Conservation (phyloP, 2,329 filamentous ascomycete species). For the Coniochaeta sp. region DNA sequence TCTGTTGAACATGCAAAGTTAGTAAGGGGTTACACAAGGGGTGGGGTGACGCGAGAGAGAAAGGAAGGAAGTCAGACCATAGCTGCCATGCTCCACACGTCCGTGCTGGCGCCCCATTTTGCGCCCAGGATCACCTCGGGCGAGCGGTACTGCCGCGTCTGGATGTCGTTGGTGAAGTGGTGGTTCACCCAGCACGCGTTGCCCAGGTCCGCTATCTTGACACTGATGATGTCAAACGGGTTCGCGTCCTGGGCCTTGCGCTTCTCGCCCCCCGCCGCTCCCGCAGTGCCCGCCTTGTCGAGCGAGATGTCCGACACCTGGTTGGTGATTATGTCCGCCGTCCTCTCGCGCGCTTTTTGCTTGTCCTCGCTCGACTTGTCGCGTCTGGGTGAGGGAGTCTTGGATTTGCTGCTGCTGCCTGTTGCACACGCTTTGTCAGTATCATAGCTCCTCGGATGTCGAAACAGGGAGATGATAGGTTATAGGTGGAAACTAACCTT, state of each 20-base stretch:
- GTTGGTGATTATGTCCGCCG: constrained; percentile 82
- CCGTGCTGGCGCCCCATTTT: constrained; percentile 99
- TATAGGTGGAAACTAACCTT: constrained; percentile 65
- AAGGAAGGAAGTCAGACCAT: constrained; percentile 63
- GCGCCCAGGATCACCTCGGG: constrained; percentile 94
- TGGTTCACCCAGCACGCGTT: constrained; percentile 99
- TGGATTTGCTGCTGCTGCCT: constrained; percentile 29
- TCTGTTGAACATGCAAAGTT: constrained; percentile 40
- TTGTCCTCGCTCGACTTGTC: constrained; percentile 40
- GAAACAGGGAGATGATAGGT: background rate
- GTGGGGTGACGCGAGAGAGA: too few species aligned
- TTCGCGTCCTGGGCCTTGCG: constrained; percentile 50
- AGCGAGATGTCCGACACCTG: constrained; percentile 94
- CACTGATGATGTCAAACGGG: constrained; percentile 73
- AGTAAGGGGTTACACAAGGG: background rate
- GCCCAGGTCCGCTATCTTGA: constrained; percentile 97
- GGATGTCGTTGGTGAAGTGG: constrained; percentile 99
- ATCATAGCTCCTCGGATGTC: background rate
- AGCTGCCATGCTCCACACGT: constrained; percentile 98
- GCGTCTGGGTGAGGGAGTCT: constrained; percentile 39
- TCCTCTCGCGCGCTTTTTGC: constrained; percentile 85
- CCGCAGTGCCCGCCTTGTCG: constrained; percentile 50
- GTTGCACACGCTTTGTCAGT: constrained; percentile 4
- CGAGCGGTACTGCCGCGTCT: constrained; percentile 93
- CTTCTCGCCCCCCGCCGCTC: constrained; percentile 55